Percentiles rank a stretch among this genome's conserved stretches.
Evolutionary conservation across 352 stramenopile species (phyloP).

Genomic region (Phytophthora lateralis): DNA sequence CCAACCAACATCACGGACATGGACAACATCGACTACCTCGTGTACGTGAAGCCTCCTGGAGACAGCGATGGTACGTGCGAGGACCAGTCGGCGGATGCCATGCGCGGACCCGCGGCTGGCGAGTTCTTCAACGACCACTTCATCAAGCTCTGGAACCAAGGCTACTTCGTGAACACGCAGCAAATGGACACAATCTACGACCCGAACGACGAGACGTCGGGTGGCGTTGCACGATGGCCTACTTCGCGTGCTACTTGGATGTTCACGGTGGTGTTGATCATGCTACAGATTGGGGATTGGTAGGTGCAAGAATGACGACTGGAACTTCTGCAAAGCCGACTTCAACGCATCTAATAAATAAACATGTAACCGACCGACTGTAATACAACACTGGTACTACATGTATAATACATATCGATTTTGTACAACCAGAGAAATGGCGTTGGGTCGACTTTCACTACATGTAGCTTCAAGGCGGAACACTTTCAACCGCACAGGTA

Average conservation of each 20-base stretch:
- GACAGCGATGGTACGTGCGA: constrained; percentile 67
- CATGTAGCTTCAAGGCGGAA: too few species aligned
- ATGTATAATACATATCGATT: too few species aligned
- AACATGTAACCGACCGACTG: too few species aligned
- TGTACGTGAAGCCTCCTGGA: constrained; percentile 74
- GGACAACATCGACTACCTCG: constrained; percentile 64
- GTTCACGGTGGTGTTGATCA: not conserved
- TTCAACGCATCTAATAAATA: too few species aligned
- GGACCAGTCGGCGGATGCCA: constrained; percentile 45
- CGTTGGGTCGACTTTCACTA: too few species aligned
- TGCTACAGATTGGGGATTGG: not conserved
- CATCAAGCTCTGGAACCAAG: constrained; percentile 73
- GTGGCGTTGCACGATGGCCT: not conserved
- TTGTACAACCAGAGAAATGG: too few species aligned
- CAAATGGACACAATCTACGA: constrained; percentile 41
- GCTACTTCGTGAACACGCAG: constrained; percentile 36
- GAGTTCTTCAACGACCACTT: constrained; percentile 74
- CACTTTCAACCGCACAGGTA: too few species aligned
- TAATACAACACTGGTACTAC: too few species aligned
- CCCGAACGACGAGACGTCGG: constrained; percentile 26
- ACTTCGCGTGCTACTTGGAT: constrained; percentile 1
- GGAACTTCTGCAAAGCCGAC: not conserved
- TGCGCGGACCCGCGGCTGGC: constrained; percentile 53
- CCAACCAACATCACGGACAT: constrained; percentile 58
- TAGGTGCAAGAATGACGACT: not conserved